These are phyloP conservation scores for Aspergillus quadrilineatus DNA, from an alignment of 2,329 filamentous ascomycete genomes.

Conservation along the genomic window DNA sequence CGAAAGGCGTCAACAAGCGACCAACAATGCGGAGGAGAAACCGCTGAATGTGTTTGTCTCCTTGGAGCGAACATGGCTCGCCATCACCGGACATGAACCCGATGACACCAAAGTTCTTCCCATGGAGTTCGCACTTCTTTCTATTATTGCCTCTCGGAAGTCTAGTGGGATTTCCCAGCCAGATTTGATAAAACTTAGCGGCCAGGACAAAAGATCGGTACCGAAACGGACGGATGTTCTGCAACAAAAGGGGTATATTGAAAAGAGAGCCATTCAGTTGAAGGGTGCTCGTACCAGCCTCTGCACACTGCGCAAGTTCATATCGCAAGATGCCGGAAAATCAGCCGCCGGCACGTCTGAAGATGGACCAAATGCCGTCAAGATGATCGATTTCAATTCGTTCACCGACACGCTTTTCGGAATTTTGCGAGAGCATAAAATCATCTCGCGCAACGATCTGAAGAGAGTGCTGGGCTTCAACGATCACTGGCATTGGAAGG, in stretches of 20 bases:
- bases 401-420: conserved; percentile 52
- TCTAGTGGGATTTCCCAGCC: conserved; percentile 58
- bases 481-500: conserved; percentile 40
- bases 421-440: conserved; percentile 49
- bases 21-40: conserved; percentile 6
- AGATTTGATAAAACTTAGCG: conserved; percentile 54
- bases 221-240: conserved; percentile 60
- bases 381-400: conserved; percentile 49
- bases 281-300: conserved; percentile 56
- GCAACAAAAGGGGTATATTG: conserved; percentile 60
- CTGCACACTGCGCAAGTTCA: conserved; percentile 54
- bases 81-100: conserved; percentile 59
- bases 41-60: conserved; percentile 50
- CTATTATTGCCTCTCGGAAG: conserved; percentile 58
- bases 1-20: conserved; percentile 25
- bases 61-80: conserved; percentile 58
- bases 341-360: conserved; percentile 16
- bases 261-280: conserved; percentile 53
- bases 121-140: conserved; percentile 58
- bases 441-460: conserved; percentile 55
- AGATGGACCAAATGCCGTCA: conserved; percentile 19
- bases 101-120: conserved; percentile 55
- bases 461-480: conserved; percentile 47
- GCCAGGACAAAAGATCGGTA: conserved; percentile 65
- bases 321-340: conserved; percentile 20